Conservation (phyloP, 2,329 filamentous ascomycete species). For the Nemania sp. region DNA sequence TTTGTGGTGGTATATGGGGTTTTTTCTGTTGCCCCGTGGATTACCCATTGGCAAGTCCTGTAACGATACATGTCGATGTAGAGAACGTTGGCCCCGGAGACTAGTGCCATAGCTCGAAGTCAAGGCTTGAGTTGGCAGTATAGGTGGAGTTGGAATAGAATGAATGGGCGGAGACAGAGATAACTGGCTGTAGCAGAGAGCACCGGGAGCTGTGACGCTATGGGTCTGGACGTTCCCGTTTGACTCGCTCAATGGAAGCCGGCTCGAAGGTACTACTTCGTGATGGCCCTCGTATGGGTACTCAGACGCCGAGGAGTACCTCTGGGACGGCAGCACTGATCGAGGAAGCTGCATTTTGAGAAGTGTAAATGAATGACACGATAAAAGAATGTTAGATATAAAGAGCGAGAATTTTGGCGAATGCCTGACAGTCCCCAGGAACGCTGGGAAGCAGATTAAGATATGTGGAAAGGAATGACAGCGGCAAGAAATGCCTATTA, state of each 20-base stretch:
- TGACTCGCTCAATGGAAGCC: conserved; percentile 55
- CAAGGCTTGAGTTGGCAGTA: conserved; percentile 55
- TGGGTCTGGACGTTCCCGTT: conserved; percentile 55
- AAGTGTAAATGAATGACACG: conserved; percentile 28
- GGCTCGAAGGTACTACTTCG: conserved; percentile 42
- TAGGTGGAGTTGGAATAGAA: conserved; percentile 47
- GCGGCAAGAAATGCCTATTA: conserved; percentile 40
- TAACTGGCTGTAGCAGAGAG: conserved; percentile 49
- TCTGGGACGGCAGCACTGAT: conserved; percentile 55
- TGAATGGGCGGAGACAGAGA: conserved; percentile 48
- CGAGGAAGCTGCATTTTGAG: conserved; percentile 47
- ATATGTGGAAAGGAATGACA: conserved; percentile 45
- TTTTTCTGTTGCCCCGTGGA: conserved; percentile 45
- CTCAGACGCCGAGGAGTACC: conserved; percentile 50
- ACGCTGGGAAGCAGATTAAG: conserved; percentile 41
- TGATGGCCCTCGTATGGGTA: conserved; percentile 52
- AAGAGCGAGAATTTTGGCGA: conserved; percentile 39
- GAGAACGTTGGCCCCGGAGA: conserved; percentile 39
- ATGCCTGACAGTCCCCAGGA: conserved; percentile 40
- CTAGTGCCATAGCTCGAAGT: conserved; percentile 51
- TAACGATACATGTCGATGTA: conserved; percentile 41
- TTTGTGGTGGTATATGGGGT: conserved; percentile 64
- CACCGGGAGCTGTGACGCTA: conserved; percentile 43
- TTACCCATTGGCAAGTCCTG: conserved; percentile 40
- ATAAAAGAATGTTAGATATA: conserved; percentile 40